Evolutionary conservation across 768 basidiomycete species (phyloP).

Genomic region (Gymnopilus dilepis): DNA sequence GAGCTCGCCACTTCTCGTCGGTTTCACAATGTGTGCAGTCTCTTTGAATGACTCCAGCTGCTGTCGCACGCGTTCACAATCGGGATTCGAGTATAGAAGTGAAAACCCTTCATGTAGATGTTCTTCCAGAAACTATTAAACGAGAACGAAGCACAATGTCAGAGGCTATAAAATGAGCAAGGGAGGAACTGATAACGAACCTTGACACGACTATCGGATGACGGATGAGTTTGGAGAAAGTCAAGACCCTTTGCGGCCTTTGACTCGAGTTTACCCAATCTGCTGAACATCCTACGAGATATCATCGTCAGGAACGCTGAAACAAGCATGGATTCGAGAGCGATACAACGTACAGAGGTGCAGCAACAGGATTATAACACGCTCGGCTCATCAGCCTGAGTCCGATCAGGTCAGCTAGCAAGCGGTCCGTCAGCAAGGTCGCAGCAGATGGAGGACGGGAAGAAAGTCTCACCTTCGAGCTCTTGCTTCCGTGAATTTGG

Average conservation of each 20-base stretch:
- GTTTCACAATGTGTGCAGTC: slow-evolving; percentile 19
- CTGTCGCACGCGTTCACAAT: slow-evolving; percentile 51
- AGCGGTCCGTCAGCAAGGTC: not conserved
- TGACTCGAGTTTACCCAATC: slow-evolving; percentile 65
- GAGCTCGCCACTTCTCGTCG: slow-evolving; percentile 6
- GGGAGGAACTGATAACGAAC: slow-evolving; percentile 28
- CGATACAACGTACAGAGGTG: slow-evolving; percentile 60
- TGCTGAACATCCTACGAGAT: slow-evolving; percentile 65
- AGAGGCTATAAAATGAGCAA: not conserved
- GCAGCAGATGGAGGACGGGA: not conserved
- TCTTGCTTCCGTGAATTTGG: slow-evolving; percentile 88
- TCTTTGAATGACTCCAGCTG: slow-evolving; percentile 39
- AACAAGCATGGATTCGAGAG: no score
- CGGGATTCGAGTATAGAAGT: slow-evolving; percentile 58
- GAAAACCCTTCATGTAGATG: slow-evolving; percentile 62
- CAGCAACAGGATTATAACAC: slow-evolving; percentile 83
- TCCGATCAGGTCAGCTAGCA: slow-evolving; percentile 86
- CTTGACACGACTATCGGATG: slow-evolving; percentile 71
- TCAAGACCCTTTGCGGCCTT: slow-evolving; percentile 40
- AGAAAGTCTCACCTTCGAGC: slow-evolving; percentile 63
- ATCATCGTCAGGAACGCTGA: not conserved
- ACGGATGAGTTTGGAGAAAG: slow-evolving; percentile 85
- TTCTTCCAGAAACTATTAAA: slow-evolving; percentile 53
- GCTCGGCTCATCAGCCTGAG: slow-evolving; percentile 79
- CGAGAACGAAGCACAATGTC: no score